A percentile compares a stretch with the other conserved stretches of the same genome.
phyloP scores from a whole-genome alignment of 352 stramenopile species.

The Phytophthora pseudosyringae region DNA sequence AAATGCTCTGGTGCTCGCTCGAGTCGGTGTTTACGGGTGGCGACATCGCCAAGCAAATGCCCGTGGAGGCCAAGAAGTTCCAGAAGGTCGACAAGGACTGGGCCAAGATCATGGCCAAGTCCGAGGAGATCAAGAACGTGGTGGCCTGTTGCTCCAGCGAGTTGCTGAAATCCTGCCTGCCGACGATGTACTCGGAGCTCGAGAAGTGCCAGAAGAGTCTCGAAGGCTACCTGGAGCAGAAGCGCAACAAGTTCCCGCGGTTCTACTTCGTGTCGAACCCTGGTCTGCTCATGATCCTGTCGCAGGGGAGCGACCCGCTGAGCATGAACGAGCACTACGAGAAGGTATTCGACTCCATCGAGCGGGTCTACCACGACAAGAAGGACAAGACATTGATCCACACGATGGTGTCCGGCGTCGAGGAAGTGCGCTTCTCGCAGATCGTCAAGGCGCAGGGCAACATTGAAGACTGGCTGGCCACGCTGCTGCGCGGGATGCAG shows the following conservation, averaged over 20 bases:
- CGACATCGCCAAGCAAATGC: constrained; percentile 99
- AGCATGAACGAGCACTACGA: constrained; percentile 99
- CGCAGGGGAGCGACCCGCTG: constrained; percentile 96
- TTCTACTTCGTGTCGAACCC: constrained; percentile 99
- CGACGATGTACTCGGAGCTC: constrained; percentile 97
- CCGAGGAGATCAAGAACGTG: constrained; percentile 91
- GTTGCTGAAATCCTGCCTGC: constrained; percentile 96
- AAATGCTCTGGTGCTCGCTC: constrained; percentile 98
- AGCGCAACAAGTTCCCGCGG: constrained; percentile 98
- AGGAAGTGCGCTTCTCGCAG: constrained; percentile 95
- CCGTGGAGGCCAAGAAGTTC: constrained; percentile 98
- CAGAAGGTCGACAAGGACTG: constrained; percentile 98
- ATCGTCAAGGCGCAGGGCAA: constrained; percentile 97
- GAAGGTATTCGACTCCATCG: constrained; percentile 99
- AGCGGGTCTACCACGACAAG: constrained; percentile 98
- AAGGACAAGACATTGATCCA: constrained; percentile 98
- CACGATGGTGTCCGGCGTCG: constrained; percentile 93
- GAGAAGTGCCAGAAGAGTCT: constrained; percentile 99
- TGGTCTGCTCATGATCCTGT: constrained; percentile 97
- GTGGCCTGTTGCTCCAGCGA: constrained; percentile 96
- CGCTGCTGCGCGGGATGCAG: constrained; percentile 95
- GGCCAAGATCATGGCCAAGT: constrained; percentile 98
- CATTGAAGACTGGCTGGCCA: constrained; percentile 98
- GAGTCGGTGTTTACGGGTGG: constrained; percentile 98
- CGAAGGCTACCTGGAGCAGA: constrained; percentile 98